These are phyloP conservation scores for Manihot esculenta DNA, from an alignment of 441 rosid species.

Conservation along the genomic window DNA sequence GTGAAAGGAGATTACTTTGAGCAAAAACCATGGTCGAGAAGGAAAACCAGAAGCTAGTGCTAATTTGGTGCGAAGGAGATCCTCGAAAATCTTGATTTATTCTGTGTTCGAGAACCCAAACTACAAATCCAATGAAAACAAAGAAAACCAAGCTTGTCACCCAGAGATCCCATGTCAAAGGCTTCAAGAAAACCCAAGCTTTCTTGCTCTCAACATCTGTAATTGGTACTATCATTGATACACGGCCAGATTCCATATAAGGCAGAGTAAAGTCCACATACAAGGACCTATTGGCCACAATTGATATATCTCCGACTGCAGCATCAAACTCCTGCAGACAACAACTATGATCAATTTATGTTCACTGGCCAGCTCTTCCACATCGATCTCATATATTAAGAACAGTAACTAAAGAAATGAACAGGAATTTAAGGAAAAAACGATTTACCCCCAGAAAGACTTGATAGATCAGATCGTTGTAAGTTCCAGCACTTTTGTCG, in stretches of 20 bases:
- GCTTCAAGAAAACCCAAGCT: constrained; percentile 48
- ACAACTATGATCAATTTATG: background rate
- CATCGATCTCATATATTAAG: too few species aligned
- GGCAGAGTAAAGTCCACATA: constrained; percentile 63
- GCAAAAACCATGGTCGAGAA: constrained; percentile 71
- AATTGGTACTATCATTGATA: constrained; percentile 46
- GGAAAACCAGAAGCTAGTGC: constrained; percentile 69
- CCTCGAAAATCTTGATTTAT: constrained; percentile 60
- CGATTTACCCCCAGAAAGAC: constrained; percentile 27
- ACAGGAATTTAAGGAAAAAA: background rate
- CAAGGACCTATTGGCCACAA: constrained; percentile 40
- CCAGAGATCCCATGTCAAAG: constrained; percentile 58
- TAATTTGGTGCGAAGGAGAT: constrained; percentile 36
- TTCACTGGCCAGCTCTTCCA: too few species aligned
- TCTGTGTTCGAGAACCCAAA: constrained; percentile 63
- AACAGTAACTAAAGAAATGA: background rate
- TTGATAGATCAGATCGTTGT: constrained; percentile 44
- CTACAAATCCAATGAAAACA: constrained; percentile 42
- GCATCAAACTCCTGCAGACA: constrained; percentile 40
- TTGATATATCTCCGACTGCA: constrained; percentile 55
- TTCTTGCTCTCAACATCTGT: constrained; percentile 29
- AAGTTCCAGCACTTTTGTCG: constrained; percentile 30
- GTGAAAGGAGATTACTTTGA: constrained; percentile 34
- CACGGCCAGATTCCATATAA: constrained; percentile 41
- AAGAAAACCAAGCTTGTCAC: constrained; percentile 40